Percentiles rank a stretch among this genome's conserved stretches.
These are phyloP conservation scores for Leishmania major DNA, from an alignment of 208 protist genomes.

Conservation along the genomic window DNA sequence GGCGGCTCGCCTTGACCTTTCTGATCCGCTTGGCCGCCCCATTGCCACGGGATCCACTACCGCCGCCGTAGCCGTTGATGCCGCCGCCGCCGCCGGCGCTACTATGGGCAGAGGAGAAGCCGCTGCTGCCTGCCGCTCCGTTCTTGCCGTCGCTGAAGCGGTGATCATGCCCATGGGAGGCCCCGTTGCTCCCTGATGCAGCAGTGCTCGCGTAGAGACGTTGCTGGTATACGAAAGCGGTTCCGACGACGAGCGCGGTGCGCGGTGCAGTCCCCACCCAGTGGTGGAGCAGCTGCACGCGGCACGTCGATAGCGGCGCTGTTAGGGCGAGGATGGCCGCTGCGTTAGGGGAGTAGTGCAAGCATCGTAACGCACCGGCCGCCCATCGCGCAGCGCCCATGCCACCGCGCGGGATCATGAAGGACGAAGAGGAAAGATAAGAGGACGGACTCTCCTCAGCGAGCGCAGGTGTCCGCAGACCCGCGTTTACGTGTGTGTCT, in stretches of 20 bases:
- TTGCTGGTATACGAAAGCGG: not conserved
- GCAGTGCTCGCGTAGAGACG: slow-evolving; percentile 13
- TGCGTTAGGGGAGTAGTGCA: not conserved
- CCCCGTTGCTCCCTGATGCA: slow-evolving; percentile 2
- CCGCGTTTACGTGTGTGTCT: not conserved
- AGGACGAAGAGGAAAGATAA: not conserved
- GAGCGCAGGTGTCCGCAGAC: not conserved
- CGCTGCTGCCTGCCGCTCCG: not conserved
- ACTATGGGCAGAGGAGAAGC: not conserved
- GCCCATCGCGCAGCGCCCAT: not conserved
- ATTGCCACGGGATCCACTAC: not conserved
- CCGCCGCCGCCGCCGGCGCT: not conserved
- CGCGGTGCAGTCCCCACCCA: not conserved
- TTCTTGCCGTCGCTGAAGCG: slow-evolving; percentile 9
- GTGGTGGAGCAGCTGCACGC: not conserved
- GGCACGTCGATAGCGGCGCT: not conserved
- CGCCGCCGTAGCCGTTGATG: slow-evolving; percentile 1
- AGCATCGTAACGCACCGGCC: not conserved
- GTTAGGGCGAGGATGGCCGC: not conserved
- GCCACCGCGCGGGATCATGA: not conserved
- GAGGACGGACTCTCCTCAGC: too few species aligned
- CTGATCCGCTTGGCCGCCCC: slow-evolving; percentile 9
- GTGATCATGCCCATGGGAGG: slow-evolving; percentile 3
- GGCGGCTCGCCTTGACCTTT: slow-evolving; percentile 15
- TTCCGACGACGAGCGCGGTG: not conserved